Conservation (phyloP, 1,284 basidiomycete genomes). For the Erythrobasidium hasegawianum region DNA sequence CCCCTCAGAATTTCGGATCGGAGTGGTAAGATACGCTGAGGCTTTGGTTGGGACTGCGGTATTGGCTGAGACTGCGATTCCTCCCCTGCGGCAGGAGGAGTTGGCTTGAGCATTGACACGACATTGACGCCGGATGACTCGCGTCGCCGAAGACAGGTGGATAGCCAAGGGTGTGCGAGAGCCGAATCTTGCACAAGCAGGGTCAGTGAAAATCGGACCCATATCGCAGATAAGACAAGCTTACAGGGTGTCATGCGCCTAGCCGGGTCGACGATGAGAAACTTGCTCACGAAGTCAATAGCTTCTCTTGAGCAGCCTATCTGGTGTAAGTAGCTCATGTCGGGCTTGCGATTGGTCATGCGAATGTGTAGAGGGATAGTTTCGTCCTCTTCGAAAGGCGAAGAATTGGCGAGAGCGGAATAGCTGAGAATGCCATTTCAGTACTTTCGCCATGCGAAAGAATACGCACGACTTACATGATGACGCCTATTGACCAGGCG, state of each 20-base stretch:
- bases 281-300: constrained; percentile 54
- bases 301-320: constrained; percentile 51
- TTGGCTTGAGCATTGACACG: neutral
- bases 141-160: neutral
- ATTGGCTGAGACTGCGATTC: neutral
- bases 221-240: constrained; percentile 2
- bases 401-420: constrained; percentile 72
- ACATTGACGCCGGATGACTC: neutral
- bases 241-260: constrained; percentile 58
- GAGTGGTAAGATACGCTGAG: neutral
- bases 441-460: neutral
- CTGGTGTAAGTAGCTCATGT: constrained; percentile 33
- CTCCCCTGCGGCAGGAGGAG: neutral
- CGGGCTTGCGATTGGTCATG: constrained; percentile 39
- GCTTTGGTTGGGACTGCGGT: neutral
- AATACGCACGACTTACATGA: constrained; percentile 53
- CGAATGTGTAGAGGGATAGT: constrained; percentile 52
- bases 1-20: neutral
- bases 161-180: constrained; percentile 64
- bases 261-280: constrained; percentile 57
- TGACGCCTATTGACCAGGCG: constrained; percentile 89
- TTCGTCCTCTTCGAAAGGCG: constrained; percentile 65
- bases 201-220: neutral
- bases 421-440: constrained; percentile 50
- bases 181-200: constrained; percentile 53